These are phyloP conservation scores for Cymbidium sinense DNA, from an alignment of 106 monocot species.

Conservation along the genomic window DNA sequence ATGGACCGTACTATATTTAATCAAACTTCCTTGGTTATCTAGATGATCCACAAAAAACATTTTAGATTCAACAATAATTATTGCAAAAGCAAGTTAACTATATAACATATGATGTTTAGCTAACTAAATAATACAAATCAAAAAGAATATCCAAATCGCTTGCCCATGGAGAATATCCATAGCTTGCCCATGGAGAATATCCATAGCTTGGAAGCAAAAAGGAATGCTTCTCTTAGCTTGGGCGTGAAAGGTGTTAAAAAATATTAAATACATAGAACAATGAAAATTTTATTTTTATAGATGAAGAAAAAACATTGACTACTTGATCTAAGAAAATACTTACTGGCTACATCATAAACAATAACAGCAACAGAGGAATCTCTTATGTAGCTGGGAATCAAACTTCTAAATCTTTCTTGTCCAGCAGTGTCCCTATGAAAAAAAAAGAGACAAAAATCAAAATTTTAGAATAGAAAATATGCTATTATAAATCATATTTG, in stretches of 20 bases:
- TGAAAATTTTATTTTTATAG: not conserved
- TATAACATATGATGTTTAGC: not conserved
- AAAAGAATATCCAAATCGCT: not conserved
- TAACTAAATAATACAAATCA: not conserved
- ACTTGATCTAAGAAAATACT: constrained; percentile 5
- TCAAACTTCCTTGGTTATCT: too few relatives aligned
- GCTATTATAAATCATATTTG: not conserved
- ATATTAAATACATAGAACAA: not conserved
- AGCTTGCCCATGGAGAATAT: not conserved
- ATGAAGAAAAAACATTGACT: not conserved
- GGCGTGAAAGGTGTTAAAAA: not conserved
- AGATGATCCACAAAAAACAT: not conserved
- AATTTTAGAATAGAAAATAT: not conserved
- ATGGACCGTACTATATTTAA: not conserved
- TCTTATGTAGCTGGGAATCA: constrained; percentile 29
- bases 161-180: not conserved
- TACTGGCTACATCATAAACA: constrained; percentile 29
- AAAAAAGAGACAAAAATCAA: not conserved
- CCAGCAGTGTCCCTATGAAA: constrained; percentile 20
- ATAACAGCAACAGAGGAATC: constrained; percentile 27
- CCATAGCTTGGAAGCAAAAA: not conserved
- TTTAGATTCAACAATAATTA: not conserved
- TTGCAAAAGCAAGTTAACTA: not conserved
- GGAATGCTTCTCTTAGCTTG: not conserved
- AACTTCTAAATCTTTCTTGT: constrained; percentile 23